phyloP scores from a whole-genome alignment of 2,329 filamentous ascomycete genomes.

The Ceratocystis variospora region DNA sequence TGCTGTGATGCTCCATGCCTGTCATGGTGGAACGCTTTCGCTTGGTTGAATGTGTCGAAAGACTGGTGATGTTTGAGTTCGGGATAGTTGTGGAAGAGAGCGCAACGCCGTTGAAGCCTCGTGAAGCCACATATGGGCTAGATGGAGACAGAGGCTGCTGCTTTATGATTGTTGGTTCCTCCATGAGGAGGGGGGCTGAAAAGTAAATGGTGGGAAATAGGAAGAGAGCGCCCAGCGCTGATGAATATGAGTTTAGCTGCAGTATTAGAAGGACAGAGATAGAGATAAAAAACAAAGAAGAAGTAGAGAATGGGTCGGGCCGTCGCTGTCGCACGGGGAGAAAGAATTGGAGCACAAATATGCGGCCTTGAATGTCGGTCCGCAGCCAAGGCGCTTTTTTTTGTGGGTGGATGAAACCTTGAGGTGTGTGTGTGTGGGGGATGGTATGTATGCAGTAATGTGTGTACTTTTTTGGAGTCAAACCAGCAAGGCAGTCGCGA shows the following conservation, averaged over 20 bases:
- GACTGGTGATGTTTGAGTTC: slow-evolving; percentile 29
- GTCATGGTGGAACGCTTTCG: slow-evolving; percentile 43
- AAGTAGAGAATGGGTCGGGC: neutral
- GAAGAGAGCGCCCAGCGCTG: neutral
- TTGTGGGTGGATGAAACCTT: neutral
- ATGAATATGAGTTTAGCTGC: neutral
- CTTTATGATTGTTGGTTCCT: slow-evolving; percentile 5
- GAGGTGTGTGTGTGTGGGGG: no score
- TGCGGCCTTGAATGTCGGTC: neutral
- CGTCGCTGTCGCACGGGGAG: neutral
- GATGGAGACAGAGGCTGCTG: slow-evolving; percentile 13
- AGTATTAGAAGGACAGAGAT: neutral
- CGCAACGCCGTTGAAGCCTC: slow-evolving; percentile 11
- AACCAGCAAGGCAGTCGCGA: neutral
- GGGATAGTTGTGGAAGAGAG: slow-evolving; percentile 29
- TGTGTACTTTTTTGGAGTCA: slow-evolving; percentile 1
- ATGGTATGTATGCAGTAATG: neutral
- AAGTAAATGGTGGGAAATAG: neutral
- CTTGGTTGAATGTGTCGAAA: slow-evolving; percentile 43
- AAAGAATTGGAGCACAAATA: neutral
- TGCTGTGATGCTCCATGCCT: slow-evolving; percentile 38
- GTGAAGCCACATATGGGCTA: slow-evolving; percentile 12
- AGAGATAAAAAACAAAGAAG: neutral
- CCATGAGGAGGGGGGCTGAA: neutral
- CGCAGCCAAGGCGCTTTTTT: neutral